Percentiles rank a stretch among this genome's conserved stretches.
Conservation (phyloP, 2,329 filamentous ascomycete species). For the Aureobasidium lini region DNA sequence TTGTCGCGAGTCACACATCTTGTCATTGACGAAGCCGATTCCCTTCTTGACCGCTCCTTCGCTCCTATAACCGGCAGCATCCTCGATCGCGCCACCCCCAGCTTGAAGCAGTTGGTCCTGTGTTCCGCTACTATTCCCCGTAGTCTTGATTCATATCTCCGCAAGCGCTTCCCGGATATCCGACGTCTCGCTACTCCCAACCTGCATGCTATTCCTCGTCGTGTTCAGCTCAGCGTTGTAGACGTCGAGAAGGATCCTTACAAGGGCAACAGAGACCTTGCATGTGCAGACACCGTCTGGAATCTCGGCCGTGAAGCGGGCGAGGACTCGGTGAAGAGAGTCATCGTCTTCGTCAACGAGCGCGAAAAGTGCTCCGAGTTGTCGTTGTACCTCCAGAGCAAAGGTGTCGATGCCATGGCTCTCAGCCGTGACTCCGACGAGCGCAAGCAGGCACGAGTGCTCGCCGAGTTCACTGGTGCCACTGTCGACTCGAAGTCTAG, state of each 20-base stretch:
- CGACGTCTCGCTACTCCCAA: conserved; percentile 87
- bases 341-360: conserved; percentile 96
- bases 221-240: conserved; percentile 88
- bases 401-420: conserved; percentile 82
- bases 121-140: conserved; percentile 95
- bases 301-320: conserved; percentile 73
- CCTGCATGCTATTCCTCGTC: conserved; percentile 87
- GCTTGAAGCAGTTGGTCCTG: conserved; percentile 76
- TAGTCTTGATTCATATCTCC: conserved; percentile 79
- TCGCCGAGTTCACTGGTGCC: conserved; percentile 63
- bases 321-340: conserved; percentile 60
- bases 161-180: conserved; percentile 73
- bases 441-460: conserved; percentile 66
- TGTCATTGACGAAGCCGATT: conserved; percentile 92
- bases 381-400: conserved; percentile 67
- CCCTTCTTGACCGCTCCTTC: conserved; percentile 89
- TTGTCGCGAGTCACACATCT: conserved; percentile 85
- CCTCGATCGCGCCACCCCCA: conserved; percentile 72
- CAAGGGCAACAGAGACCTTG: conserved; percentile 82
- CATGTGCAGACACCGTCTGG: conserved; percentile 92
- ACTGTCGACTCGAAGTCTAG: neutral
- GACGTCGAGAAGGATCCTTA: conserved; percentile 91
- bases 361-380: conserved; percentile 80
- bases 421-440: conserved; percentile 79
- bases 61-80: conserved; percentile 73